Base-by-base conservation (phyloP, 2,329 filamentous ascomycete genomes). In the Alternaria atra region DNA sequence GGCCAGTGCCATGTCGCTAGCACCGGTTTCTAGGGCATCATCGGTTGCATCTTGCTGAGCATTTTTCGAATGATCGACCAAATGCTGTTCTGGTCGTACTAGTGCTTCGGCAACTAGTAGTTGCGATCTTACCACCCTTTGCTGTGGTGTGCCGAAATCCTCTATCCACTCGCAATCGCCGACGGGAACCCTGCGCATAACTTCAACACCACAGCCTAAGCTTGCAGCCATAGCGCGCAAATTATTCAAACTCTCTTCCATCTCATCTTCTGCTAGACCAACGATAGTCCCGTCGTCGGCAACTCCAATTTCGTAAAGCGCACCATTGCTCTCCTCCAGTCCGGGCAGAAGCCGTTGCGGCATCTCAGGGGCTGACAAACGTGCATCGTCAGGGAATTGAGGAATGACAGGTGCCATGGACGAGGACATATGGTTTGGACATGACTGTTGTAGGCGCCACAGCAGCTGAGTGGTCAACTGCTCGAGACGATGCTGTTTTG, bases 401-500 rank as follows among this genome's bases (percentile, higher is more conserved):
- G 93, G 93, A 27, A 97, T 81, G 9, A 93, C 87, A 15, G 93
- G 83, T 59, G 92, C 89, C 29, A 88, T 89, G 5, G 90, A 90
- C 25, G 91, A 91, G 7, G 91, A 91, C 2, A 91, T 89, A 80
- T 97, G 94, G 76, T 96, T 92, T 0, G 93, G 92, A 8, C 92
- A 97, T 1, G 94, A 97, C 77, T 99, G 95, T 75, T 98, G 94
- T 58, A 99, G 80, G 50, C 95, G 87, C 95, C 95, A 99, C 6
- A 99, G 82, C 25, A 99, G 84, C 78, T 99, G 95, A 0, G 95
- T 99, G 0, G 94, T 99, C 64, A 99, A 82, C 72, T 97, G 93
- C 73, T 97, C 90, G 15, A 98, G 84, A 46, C 95, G 87, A 68
- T 93, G 89, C 77, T 97, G 93, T 25, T 93, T 89, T 29, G 89